Evolutionary conservation across 768 basidiomycete genomes (phyloP).

Genomic region (Russula sp.): DNA sequence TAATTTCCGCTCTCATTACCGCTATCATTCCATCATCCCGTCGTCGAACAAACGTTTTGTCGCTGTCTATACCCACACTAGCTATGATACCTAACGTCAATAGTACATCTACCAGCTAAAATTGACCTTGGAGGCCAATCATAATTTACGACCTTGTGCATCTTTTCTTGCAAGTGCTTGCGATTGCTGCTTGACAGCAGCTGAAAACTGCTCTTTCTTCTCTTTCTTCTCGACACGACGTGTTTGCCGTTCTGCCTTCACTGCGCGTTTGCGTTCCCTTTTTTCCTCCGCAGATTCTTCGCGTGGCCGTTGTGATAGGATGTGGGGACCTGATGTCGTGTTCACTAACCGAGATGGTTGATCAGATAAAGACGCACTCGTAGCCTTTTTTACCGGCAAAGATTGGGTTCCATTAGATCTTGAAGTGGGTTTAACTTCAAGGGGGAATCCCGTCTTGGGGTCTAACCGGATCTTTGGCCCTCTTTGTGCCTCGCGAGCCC

Average conservation of each 20-base stretch:
- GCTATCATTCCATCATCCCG: slow-evolving; percentile 1
- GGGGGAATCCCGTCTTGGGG: slow-evolving; percentile 71
- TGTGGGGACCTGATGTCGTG: slow-evolving; percentile 31
- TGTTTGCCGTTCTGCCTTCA: slow-evolving; percentile 58
- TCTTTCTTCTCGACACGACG: slow-evolving; percentile 65
- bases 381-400: neutral
- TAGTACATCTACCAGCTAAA: neutral
- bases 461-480: slow-evolving; percentile 67
- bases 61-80: slow-evolving; percentile 18
- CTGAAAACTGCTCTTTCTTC: slow-evolving; percentile 55
- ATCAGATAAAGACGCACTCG: slow-evolving; percentile 1
- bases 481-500: slow-evolving; percentile 48
- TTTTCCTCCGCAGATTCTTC: slow-evolving; percentile 74
- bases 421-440: slow-evolving; percentile 31
- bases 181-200: slow-evolving; percentile 58
- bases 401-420: slow-evolving; percentile 23
- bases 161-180: slow-evolving; percentile 42
- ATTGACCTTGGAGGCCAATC: slow-evolving; percentile 2
- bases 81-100: slow-evolving; percentile 7
- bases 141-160: slow-evolving; percentile 31
- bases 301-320: slow-evolving; percentile 63
- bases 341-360: slow-evolving; percentile 23
- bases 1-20: neutral
- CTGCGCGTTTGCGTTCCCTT: slow-evolving; percentile 61
- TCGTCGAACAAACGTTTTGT: slow-evolving; percentile 3